Percentiles rank a stretch among this genome's conserved stretches.
Evolutionary conservation across 2,329 filamentous ascomycete species (phyloP).

Genomic region (Elsinoe necatrix): DNA sequence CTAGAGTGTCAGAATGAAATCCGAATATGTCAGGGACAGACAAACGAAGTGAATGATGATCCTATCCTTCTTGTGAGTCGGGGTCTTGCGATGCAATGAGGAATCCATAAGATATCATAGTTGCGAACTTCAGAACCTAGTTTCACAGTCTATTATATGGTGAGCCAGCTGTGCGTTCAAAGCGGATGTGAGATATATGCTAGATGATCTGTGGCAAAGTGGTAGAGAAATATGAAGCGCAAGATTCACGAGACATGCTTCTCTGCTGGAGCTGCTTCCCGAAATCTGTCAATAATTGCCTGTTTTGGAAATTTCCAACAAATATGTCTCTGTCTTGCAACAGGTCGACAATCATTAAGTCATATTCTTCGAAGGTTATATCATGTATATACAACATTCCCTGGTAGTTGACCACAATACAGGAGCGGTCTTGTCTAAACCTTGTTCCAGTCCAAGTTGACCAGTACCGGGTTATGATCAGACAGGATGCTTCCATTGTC

Average conservation of each 20-base stretch:
- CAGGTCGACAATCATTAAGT: background rate
- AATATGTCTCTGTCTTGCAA: background rate
- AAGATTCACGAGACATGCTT: no score
- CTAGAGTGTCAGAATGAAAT: slow-evolving; percentile 9
- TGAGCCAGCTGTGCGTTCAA: background rate
- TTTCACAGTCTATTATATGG: background rate
- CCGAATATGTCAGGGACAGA: background rate
- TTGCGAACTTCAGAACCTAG: background rate
- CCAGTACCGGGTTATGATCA: slow-evolving; percentile 57
- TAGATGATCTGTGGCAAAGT: background rate
- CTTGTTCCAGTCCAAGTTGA: slow-evolving; percentile 35
- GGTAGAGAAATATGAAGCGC: background rate
- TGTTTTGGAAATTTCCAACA: background rate
- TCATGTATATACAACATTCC: background rate
- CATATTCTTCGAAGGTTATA: background rate
- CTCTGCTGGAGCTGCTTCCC: background rate
- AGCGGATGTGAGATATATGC: no score
- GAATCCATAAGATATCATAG: slow-evolving; percentile 12
- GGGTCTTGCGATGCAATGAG: slow-evolving; percentile 12
- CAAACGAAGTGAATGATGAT: slow-evolving; percentile 72
- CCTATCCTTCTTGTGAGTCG: slow-evolving; percentile 50
- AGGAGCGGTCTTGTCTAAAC: background rate
- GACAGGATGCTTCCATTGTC: slow-evolving; percentile 48
- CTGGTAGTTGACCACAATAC: no score
- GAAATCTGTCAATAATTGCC: background rate